These are phyloP conservation scores for Plasmodium malariae DNA, from an alignment of 169 alveolate genomes.

Conservation along the genomic window DNA sequence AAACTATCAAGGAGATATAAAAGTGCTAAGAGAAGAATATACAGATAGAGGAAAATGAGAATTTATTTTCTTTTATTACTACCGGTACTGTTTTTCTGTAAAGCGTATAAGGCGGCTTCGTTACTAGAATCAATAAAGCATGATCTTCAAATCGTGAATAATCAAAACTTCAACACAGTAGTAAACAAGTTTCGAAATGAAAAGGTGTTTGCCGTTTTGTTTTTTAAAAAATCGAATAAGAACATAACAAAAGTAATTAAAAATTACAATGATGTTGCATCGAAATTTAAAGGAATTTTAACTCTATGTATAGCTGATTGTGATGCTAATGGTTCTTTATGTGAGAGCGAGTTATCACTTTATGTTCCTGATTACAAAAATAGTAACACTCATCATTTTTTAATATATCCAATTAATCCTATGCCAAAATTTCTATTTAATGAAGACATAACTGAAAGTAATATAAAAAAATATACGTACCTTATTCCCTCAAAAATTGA, in stretches of 20 bases:
- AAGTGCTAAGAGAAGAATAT: neutral
- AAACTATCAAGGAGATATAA: too few species aligned
- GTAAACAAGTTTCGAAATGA: constrained; percentile 83
- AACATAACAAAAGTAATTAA: constrained; percentile 78
- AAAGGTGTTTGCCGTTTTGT: constrained; percentile 80
- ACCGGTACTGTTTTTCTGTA: constrained; percentile 12
- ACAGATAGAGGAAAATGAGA: constrained; percentile 12
- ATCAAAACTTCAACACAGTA: constrained; percentile 80
- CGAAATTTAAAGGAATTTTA: constrained; percentile 82
- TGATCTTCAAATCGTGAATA: constrained; percentile 84
- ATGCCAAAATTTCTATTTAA: constrained; percentile 81
- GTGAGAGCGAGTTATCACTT: constrained; percentile 78
- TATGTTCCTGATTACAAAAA: constrained; percentile 75
- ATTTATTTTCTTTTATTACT: neutral
- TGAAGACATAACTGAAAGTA: constrained; percentile 67
- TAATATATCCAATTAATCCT: constrained; percentile 83
- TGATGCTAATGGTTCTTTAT: constrained; percentile 63
- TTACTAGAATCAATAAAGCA: constrained; percentile 85
- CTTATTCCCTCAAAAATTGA: constrained; percentile 84
- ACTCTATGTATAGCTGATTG: constrained; percentile 82
- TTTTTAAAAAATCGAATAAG: constrained; percentile 81
- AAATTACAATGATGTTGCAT: constrained; percentile 79
- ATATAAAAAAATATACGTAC: constrained; percentile 62
- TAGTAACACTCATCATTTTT: constrained; percentile 77
- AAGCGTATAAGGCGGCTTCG: constrained; percentile 27